Evolutionary conservation across 108 stramenopile genomes (phyloP).

Genomic region (Discostella pseudostelligera): DNA sequence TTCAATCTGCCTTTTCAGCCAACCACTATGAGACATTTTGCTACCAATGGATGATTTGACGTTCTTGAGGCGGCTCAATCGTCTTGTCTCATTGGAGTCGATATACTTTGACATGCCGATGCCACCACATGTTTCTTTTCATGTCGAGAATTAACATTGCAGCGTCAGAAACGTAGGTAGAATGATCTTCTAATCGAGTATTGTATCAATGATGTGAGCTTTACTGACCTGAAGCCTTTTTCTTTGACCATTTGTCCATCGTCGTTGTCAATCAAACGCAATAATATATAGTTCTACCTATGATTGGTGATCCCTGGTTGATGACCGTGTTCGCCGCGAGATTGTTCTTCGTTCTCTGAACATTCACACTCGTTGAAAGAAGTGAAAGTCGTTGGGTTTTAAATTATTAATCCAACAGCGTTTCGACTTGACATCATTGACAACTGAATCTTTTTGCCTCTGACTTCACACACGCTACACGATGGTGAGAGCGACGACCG

Average conservation of each 20-base stretch:
- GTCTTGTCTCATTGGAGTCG: constrained; percentile 34
- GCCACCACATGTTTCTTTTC: constrained; percentile 28
- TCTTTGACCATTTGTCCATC: constrained; percentile 28
- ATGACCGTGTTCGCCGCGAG: no score
- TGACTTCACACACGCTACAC: no score
- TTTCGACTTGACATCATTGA: neutral
- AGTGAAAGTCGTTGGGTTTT: neutral
- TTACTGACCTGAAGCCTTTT: constrained; percentile 16
- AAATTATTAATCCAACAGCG: neutral
- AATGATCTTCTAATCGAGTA: no score
- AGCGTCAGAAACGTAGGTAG: neutral
- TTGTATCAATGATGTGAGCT: neutral
- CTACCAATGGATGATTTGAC: constrained; percentile 22
- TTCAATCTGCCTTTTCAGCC: constrained; percentile 41
- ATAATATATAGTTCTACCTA: no score
- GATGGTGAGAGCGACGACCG: neutral
- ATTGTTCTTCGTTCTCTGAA: no score
- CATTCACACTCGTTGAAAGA: no score
- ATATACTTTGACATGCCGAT: constrained; percentile 40
- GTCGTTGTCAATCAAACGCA: neutral
- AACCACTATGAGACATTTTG: constrained; percentile 30
- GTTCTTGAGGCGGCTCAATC: constrained; percentile 34
- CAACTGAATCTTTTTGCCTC: no score
- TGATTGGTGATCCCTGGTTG: no score
- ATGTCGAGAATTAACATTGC: neutral